Percentiles rank a stretch among this genome's conserved stretches.
Conservation (phyloP, 164 flowering plant genomes). For the Dillenia suffruticosa region DNA sequence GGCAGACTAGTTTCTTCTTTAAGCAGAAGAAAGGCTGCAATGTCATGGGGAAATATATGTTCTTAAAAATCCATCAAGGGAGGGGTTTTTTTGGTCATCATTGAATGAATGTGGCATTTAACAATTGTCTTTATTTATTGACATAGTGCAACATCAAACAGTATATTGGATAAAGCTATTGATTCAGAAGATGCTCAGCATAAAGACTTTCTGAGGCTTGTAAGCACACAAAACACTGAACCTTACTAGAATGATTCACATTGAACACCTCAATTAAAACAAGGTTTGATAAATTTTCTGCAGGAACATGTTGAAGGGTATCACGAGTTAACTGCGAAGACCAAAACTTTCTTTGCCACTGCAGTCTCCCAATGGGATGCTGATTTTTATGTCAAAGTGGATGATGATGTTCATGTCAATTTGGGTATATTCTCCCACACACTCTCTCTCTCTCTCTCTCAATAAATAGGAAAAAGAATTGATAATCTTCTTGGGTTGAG, state of each 20-base stretch:
- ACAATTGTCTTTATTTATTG: background rate
- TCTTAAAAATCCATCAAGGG: background rate
- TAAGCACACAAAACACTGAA: background rate
- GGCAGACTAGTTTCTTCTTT: background rate
- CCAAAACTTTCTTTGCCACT: conserved; percentile 10
- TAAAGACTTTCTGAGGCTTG: background rate
- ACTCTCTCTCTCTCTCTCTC: background rate
- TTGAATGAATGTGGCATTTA: background rate
- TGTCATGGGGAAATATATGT: background rate
- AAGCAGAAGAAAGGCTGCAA: background rate
- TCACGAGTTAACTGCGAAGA: conserved; percentile 7
- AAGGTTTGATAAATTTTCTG: background rate
- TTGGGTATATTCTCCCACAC: conserved; percentile 2
- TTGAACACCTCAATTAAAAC: no score
- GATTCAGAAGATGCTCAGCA: background rate
- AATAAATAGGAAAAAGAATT: no score
- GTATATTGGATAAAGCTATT: background rate
- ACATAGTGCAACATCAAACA: background rate
- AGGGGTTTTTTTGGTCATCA: background rate
- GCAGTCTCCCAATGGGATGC: conserved; percentile 13
- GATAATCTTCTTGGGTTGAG: background rate
- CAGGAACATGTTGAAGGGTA: conserved; percentile 17
- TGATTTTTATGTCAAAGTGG: conserved; percentile 12
- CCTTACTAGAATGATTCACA: background rate
- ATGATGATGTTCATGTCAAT: conserved; percentile 17